Evolutionary conservation across 768 basidiomycete species (phyloP), one percentile per base, ranked within the genome.

Genomic region (Sutorius australiensis): DNA sequence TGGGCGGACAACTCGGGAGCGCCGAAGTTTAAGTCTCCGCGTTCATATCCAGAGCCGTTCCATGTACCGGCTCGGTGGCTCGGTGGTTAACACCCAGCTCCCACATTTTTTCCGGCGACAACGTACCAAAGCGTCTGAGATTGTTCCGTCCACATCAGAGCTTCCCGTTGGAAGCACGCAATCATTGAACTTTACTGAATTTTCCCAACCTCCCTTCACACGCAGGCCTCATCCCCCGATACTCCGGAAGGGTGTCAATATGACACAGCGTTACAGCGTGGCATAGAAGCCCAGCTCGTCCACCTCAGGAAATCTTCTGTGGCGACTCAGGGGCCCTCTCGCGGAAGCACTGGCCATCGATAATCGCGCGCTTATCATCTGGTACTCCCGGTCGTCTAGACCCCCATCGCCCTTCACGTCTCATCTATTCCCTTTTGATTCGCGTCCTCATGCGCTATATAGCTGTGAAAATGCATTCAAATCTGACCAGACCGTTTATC

Each of bases 221-320:
- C 56, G 46, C 44, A 28, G 31, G 36, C 34, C 30, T 41, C 53
- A 39, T 53, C 41, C 14, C 48, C 59, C 51, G 55, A 54, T 40
- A 43, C 51, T 51, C 43, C 27, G 52, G 50, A 48, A 57, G 33
- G 27, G 39, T 43, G 44, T 17, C 54, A 56, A 67, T 57, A 56
- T 54, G 58, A 52, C 54, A 51, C 37, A 8, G 44, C 64, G 44
- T 59, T 54, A 53, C 51, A 55, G 46, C 44, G 43, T 57, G 53
- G 55, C 42, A 58, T 37, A 48, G 57, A 63, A 66, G 59, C 46
- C 58, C 36, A 62, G 48, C 56, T 55, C 34, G 51, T 55, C 51
- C 43, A 56, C 45, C 61, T 65, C 63, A 56, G 50, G 52, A 53
- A 63, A 50, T 51, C 55, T 68, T 66, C 66, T 68, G 57, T 68